phyloP scores from a whole-genome alignment of 495 filamentous ascomycete species.

The Penicillium waksmanii region DNA sequence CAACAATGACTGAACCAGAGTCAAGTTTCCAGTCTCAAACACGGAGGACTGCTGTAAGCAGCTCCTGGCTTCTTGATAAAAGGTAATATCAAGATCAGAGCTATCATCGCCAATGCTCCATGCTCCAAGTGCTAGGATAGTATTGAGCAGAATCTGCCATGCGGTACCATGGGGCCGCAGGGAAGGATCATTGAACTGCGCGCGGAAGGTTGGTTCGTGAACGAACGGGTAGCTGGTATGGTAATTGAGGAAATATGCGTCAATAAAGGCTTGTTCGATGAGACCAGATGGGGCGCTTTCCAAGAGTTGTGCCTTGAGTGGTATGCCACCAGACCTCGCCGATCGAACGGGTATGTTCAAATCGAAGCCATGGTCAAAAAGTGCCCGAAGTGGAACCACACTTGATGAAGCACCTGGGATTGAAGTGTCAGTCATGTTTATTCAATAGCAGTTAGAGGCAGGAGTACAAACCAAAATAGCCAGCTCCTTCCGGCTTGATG shows the following conservation, averaged over 20 bases:
- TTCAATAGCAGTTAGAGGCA: background rate
- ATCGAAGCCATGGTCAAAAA: conserved; percentile 52
- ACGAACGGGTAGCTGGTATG: conserved; percentile 59
- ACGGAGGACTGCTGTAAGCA: conserved; percentile 50
- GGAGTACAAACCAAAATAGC: conserved; percentile 49
- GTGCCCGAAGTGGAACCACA: conserved; percentile 48
- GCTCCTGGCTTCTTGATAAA: conserved; percentile 51
- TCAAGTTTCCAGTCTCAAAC: conserved; percentile 56
- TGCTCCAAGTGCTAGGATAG: conserved; percentile 54
- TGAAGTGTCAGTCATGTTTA: conserved; percentile 16
- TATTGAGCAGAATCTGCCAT: conserved; percentile 58
- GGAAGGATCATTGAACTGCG: conserved; percentile 56
- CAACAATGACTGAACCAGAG: conserved; percentile 54
- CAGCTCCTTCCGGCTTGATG: conserved; percentile 52
- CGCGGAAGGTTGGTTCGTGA: conserved; percentile 58
- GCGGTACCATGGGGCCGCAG: conserved; percentile 50
- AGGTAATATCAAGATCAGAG: conserved; percentile 50
- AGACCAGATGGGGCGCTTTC: conserved; percentile 48
- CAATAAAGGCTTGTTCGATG: conserved; percentile 52
- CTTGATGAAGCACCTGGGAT: conserved; percentile 47
- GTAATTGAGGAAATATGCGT: conserved; percentile 57
- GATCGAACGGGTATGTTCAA: conserved; percentile 45
- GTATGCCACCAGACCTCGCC: conserved; percentile 37
- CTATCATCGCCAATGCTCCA: conserved; percentile 56
- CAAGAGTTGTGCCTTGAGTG: conserved; percentile 46